These are phyloP conservation scores for Colletotrichum magnum DNA, from an alignment of 2,329 filamentous ascomycete species.

Conservation along the genomic window DNA sequence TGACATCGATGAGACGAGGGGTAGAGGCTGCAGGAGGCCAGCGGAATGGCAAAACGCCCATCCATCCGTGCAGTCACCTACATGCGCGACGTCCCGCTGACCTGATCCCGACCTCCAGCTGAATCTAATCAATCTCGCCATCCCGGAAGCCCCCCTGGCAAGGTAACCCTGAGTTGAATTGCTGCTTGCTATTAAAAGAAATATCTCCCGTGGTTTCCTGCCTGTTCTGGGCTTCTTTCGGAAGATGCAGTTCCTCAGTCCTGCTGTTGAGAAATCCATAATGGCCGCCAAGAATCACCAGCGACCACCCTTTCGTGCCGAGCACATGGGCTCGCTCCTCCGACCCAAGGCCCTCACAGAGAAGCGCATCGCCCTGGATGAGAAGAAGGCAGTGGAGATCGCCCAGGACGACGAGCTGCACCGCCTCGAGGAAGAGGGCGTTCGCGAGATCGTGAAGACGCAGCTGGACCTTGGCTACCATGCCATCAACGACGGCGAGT, in stretches of 20 bases:
- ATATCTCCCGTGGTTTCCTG: not conserved
- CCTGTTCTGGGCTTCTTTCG: not conserved
- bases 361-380: conserved; percentile 49
- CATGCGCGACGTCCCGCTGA: not conserved
- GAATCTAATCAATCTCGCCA: not conserved
- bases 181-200: conserved; percentile 3
- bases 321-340: conserved; percentile 82
- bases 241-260: conserved; percentile 13
- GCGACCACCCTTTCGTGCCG: conserved; percentile 76
- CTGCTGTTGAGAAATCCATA: conserved; percentile 5
- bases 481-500: conserved; percentile 80
- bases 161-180: not conserved
- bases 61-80: not conserved
- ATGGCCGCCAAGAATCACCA: conserved; percentile 37
- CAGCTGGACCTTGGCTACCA: conserved; percentile 78
- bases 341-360: conserved; percentile 67
- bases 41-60: not conserved
- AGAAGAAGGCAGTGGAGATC: conserved; percentile 44
- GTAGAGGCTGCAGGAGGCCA: not conserved
- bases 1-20: conserved; percentile 31
- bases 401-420: conserved; percentile 66
- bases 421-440: conserved; percentile 75
- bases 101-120: not conserved
- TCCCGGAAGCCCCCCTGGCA: conserved; percentile 8
- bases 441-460: conserved; percentile 76